Percentiles rank a stretch among this genome's conserved stretches.
Evolutionary conservation across 129 eudicot species (phyloP).

Genomic region (Tagetes erecta): DNA sequence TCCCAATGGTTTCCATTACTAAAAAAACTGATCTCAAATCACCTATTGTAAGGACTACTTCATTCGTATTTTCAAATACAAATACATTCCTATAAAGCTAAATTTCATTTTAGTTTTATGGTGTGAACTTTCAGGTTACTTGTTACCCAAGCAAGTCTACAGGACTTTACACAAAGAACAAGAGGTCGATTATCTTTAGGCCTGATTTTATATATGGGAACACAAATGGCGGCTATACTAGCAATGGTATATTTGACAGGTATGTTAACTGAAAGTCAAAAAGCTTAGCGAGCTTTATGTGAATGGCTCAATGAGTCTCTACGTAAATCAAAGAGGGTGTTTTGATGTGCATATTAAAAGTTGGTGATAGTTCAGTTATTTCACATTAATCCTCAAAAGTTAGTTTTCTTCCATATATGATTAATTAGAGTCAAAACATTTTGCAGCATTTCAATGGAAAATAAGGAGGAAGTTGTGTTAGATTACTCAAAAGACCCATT

Average conservation of each 20-base stretch:
- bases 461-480: constrained; percentile 45
- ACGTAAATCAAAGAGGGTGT: not conserved
- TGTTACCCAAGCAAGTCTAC: constrained; percentile 51
- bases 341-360: not conserved
- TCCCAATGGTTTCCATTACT: constrained; percentile 43
- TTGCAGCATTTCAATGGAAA: constrained; percentile 42
- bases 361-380: not conserved
- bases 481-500: constrained; percentile 48
- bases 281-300: not conserved
- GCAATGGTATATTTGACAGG: constrained; percentile 49
- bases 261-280: constrained; percentile 13
- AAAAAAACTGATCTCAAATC: constrained; percentile 46
- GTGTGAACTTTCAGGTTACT: constrained; percentile 39
- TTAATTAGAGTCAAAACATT: not conserved
- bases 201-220: constrained; percentile 43
- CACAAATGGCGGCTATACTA: constrained; percentile 31
- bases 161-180: constrained; percentile 44
- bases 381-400: constrained; percentile 2
- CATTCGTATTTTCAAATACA: constrained; percentile 6
- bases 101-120: not conserved
- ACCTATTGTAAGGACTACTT: constrained; percentile 39
- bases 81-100: not conserved
- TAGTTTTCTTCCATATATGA: not conserved
- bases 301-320: not conserved
- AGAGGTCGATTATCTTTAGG: constrained; percentile 46